These are phyloP conservation scores for Dactylellina parvicollis DNA, from an alignment of 2,329 filamentous ascomycete species.

Conservation along the genomic window DNA sequence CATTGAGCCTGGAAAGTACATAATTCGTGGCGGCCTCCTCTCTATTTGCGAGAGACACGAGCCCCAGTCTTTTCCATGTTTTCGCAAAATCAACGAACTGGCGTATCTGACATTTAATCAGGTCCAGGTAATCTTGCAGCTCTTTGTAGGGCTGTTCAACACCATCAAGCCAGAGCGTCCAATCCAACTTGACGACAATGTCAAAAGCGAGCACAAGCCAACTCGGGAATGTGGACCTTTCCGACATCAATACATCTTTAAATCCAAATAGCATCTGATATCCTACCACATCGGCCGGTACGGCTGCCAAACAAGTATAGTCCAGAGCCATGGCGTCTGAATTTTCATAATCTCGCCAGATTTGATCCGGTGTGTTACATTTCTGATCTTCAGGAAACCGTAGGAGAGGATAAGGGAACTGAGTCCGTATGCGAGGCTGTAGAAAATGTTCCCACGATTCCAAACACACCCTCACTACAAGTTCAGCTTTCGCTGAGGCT, in stretches of 20 bases:
- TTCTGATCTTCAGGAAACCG: too few species aligned
- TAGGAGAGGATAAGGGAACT: neutral
- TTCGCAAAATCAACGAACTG: neutral
- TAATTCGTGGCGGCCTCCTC: neutral
- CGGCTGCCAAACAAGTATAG: neutral
- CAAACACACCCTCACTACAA: neutral
- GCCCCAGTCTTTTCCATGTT: neutral
- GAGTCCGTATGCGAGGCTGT: neutral
- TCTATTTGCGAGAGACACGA: neutral
- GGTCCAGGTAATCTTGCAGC: neutral
- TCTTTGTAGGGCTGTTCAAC: constrained; percentile 9
- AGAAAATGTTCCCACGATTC: neutral
- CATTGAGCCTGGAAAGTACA: neutral
- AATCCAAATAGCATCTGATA: neutral
- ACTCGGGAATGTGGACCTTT: neutral
- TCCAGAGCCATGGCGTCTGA: constrained; percentile 1
- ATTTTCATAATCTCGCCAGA: neutral
- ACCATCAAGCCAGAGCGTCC: neutral
- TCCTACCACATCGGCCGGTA: neutral
- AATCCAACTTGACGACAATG: constrained; percentile 1
- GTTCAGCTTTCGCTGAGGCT: neutral
- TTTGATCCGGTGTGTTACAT: too few species aligned
- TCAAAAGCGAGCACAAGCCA: constrained; percentile 22
- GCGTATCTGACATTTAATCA: neutral
- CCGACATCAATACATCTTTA: neutral